phyloP scores from a whole-genome alignment of 345 rosid genomes.

The Durio zibethinus region DNA sequence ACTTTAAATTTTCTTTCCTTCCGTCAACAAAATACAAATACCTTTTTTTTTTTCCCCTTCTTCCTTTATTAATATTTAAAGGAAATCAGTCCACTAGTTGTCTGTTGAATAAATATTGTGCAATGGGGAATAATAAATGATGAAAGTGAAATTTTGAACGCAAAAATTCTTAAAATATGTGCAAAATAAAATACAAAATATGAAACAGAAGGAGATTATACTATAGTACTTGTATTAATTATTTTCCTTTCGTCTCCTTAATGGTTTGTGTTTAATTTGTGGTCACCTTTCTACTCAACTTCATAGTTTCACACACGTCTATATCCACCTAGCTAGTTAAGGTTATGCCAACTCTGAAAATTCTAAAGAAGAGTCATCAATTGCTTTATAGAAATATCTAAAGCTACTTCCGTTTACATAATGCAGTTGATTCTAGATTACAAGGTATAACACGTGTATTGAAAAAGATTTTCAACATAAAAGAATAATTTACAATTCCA shows the following conservation, averaged over 20 bases:
- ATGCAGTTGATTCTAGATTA: background rate
- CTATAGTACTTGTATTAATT: background rate
- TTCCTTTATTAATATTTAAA: background rate
- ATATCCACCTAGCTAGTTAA: too few relatives aligned
- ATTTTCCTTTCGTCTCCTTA: too few relatives aligned
- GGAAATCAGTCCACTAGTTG: too few relatives aligned
- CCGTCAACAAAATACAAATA: background rate
- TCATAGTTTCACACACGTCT: too few relatives aligned
- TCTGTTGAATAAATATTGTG: too few relatives aligned
- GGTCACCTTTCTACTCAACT: background rate
- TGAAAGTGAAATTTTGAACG: too few relatives aligned
- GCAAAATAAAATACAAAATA: too few relatives aligned
- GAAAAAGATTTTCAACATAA: background rate
- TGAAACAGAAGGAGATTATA: too few relatives aligned
- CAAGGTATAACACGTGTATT: background rate
- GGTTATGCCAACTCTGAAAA: too few relatives aligned
- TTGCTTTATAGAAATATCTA: background rate
- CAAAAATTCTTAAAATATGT: too few relatives aligned
- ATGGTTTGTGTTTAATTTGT: too few relatives aligned
- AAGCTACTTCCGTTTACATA: background rate
- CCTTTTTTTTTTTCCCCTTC: background rate
- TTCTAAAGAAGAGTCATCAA: background rate
- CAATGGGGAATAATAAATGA: too few relatives aligned
- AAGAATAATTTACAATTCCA: background rate
- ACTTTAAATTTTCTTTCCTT: background rate